Percentiles rank a stretch among this genome's conserved stretches.
Conservation (phyloP, 2,329 filamentous ascomycete genomes). For the Ascochyta fabae region DNA sequence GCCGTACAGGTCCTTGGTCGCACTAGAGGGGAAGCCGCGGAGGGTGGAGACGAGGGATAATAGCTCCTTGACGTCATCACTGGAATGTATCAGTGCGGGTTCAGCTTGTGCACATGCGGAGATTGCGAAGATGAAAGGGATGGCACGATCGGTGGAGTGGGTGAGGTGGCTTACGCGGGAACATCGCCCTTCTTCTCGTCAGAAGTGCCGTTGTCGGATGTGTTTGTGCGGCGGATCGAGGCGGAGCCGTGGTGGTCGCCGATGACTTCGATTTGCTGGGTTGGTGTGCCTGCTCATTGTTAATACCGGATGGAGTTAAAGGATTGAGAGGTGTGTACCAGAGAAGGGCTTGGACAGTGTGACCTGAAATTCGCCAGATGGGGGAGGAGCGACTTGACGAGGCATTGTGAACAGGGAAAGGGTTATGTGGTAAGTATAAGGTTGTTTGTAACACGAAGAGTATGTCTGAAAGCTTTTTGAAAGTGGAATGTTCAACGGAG, state of each 20-base stretch:
- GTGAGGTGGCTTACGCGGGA: conserved; percentile 27
- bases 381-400: conserved; percentile 69
- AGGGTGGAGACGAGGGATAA: conserved; percentile 47
- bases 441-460: not conserved
- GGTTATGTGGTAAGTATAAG: not conserved
- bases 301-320: conserved; percentile 19
- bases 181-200: conserved; percentile 50
- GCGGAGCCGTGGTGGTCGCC: conserved; percentile 52
- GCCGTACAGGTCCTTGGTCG: conserved; percentile 50
- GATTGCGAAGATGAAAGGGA: not conserved
- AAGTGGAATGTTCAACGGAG: not conserved
- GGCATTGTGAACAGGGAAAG: conserved; percentile 24
- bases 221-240: conserved; percentile 40
- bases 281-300: conserved; percentile 24
- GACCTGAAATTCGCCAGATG: conserved; percentile 82
- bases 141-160: not conserved
- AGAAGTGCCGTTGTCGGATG: conserved; percentile 40
- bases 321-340: conserved; percentile 23
- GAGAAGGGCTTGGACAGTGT: conserved; percentile 30
- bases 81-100: not conserved
- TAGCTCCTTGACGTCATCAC: conserved; percentile 52
- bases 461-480: not conserved
- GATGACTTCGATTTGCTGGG: conserved; percentile 48
- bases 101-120: not conserved
- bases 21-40: conserved; percentile 50